Percentiles rank a stretch among this genome's conserved stretches.
These are phyloP conservation scores for Aspergillus jensenii DNA, from an alignment of 2,329 filamentous ascomycete species.

Conservation along the genomic window DNA sequence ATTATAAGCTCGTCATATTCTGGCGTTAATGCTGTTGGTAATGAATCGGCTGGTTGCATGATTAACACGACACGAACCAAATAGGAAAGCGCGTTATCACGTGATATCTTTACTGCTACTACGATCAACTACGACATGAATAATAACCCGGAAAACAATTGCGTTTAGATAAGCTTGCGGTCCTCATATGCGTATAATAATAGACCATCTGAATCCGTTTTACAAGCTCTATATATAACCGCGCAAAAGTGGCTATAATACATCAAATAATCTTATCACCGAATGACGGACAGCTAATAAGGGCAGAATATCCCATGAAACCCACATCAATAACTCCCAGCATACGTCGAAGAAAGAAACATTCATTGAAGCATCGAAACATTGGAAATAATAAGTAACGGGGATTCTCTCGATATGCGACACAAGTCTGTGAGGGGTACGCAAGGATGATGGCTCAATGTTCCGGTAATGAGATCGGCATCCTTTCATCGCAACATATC, in stretches of 20 bases:
- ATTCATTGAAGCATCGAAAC: slow-evolving; percentile 14
- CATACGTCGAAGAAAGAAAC: slow-evolving; percentile 22
- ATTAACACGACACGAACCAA: slow-evolving; percentile 2
- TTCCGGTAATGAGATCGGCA: slow-evolving; percentile 1
- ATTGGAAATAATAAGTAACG: background rate
- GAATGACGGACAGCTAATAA: slow-evolving; percentile 10
- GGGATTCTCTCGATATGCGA: background rate
- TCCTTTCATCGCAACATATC: background rate
- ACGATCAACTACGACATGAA: background rate
- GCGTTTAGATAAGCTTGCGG: too few species aligned
- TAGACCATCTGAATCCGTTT: background rate
- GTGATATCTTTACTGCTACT: background rate
- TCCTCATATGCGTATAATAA: background rate
- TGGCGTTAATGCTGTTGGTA: background rate
- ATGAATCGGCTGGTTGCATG: background rate
- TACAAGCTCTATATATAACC: slow-evolving; percentile 19
- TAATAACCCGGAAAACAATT: too few species aligned
- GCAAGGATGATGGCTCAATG: background rate
- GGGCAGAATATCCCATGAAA: slow-evolving; percentile 14
- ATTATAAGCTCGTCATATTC: slow-evolving; percentile 4
- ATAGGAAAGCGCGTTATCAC: slow-evolving; percentile 6
- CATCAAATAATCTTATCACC: slow-evolving; percentile 19
- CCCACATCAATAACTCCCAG: slow-evolving; percentile 23
- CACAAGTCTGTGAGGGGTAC: background rate
- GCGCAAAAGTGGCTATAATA: slow-evolving; percentile 19